phyloP scores from a whole-genome alignment of 768 basidiomycete genomes.

The Lactifluus rugatus region DNA sequence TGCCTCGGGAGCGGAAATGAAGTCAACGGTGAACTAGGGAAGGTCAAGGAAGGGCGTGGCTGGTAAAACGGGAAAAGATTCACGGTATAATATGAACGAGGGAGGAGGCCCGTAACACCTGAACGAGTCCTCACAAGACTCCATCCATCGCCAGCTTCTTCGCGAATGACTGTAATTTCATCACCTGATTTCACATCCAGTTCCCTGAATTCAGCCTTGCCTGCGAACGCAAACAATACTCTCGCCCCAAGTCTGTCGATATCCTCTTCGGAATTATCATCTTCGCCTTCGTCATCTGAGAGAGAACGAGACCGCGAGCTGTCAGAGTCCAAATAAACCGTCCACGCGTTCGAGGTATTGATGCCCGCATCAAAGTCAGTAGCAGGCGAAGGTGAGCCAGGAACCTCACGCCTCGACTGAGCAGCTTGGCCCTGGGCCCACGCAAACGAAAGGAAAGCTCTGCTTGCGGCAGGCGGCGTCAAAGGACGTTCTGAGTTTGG shows the following conservation, averaged over 20 bases:
- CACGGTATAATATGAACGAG: constrained; percentile 65
- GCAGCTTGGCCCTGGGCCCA: constrained; percentile 10
- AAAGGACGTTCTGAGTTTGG: constrained; percentile 4
- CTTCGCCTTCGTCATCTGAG: constrained; percentile 34
- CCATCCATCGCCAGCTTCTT: constrained; percentile 71
- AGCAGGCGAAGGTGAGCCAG: neutral
- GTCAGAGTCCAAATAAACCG: constrained; percentile 43
- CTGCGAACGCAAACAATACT: constrained; percentile 65
- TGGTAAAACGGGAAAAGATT: constrained; percentile 20
- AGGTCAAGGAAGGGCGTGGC: constrained; percentile 3
- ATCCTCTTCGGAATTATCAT: constrained; percentile 28
- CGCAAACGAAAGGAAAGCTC: constrained; percentile 10
- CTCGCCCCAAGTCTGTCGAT: constrained; percentile 44
- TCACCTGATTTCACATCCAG: constrained; percentile 61
- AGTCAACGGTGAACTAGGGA: constrained; percentile 55
- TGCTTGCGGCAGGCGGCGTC: constrained; percentile 13
- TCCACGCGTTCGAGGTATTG: constrained; percentile 72
- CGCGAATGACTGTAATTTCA: constrained; percentile 57
- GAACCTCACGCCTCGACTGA: neutral
- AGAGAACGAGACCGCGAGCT: constrained; percentile 30
- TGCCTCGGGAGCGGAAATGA: constrained; percentile 39
- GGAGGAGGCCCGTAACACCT: constrained; percentile 59
- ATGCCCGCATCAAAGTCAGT: constrained; percentile 64
- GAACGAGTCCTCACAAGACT: constrained; percentile 48
- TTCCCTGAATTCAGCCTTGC: constrained; percentile 67